Percentiles rank a stretch among this genome's conserved stretches.
Conservation (phyloP, 805 yeast genomes). For the Candida morakotiae region DNA sequence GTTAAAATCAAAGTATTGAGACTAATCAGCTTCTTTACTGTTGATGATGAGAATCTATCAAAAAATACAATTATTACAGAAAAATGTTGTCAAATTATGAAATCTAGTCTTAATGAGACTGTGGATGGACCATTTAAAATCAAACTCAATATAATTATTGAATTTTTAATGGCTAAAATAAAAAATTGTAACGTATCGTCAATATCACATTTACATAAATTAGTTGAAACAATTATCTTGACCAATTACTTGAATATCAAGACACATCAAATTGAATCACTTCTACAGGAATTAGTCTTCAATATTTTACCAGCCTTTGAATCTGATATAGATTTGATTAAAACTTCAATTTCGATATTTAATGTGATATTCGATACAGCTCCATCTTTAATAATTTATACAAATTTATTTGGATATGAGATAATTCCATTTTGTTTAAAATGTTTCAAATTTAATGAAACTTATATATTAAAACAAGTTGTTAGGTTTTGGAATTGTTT, state of each 20-base stretch:
- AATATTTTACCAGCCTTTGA: slow-evolving; percentile 30
- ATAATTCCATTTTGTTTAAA: slow-evolving; percentile 28
- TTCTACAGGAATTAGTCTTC: slow-evolving; percentile 37
- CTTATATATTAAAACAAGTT: slow-evolving; percentile 50
- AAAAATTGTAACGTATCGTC: slow-evolving; percentile 25
- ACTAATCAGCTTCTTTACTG: slow-evolving; percentile 40
- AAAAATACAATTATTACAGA: slow-evolving; percentile 54
- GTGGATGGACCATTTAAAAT: slow-evolving; percentile 67
- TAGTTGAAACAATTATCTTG: slow-evolving; percentile 42
- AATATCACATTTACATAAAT: slow-evolving; percentile 40
- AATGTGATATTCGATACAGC: slow-evolving; percentile 44
- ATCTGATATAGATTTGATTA: slow-evolving; percentile 58
- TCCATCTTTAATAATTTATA: slow-evolving; percentile 45
- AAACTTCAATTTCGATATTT: slow-evolving; percentile 48
- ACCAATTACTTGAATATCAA: slow-evolving; percentile 30
- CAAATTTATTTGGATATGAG: slow-evolving; percentile 17
- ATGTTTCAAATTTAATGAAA: slow-evolving; percentile 46
- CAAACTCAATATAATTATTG: slow-evolving; percentile 33
- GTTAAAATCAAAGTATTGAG: slow-evolving; percentile 41
- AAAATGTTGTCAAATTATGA: slow-evolving; percentile 58
- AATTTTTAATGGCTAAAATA: slow-evolving; percentile 33
- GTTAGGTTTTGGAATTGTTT: slow-evolving; percentile 54
- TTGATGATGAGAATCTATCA: slow-evolving; percentile 31
- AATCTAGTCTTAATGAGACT: slow-evolving; percentile 59
- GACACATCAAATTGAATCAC: slow-evolving; percentile 26